A percentile compares a stretch with the other conserved stretches of the same genome.
phyloP scores from a whole-genome alignment of 2,329 filamentous ascomycete genomes.

The Cordyceps farinosa region DNA sequence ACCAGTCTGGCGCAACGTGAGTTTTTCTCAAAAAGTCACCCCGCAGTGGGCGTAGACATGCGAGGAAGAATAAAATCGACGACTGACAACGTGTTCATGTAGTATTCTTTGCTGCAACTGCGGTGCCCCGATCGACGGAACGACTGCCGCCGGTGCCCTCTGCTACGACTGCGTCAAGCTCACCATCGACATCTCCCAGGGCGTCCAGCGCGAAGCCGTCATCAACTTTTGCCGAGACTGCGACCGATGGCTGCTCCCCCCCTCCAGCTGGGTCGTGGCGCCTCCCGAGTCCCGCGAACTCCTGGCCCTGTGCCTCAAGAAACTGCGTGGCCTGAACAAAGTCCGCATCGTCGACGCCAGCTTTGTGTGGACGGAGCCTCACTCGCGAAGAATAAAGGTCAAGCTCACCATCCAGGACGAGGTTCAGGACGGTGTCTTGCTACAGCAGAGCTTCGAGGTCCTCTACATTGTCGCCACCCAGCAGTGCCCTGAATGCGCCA shows the following conservation, averaged over 20 bases:
- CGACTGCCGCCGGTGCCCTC: conserved; percentile 76
- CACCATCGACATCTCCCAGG: conserved; percentile 86
- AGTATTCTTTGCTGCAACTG: conserved; percentile 99
- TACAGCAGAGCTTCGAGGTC: conserved; percentile 95
- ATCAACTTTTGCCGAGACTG: conserved; percentile 93
- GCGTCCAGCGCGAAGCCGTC: conserved; percentile 85
- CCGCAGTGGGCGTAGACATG: conserved; percentile 5
- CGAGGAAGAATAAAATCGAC: background rate
- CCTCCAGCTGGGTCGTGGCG: conserved; percentile 80
- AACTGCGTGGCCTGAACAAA: conserved; percentile 80
- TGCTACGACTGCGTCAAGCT: conserved; percentile 96
- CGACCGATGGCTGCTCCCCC: conserved; percentile 88
- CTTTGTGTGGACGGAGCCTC: conserved; percentile 98
- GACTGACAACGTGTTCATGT: background rate
- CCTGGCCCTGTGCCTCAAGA: conserved; percentile 84
- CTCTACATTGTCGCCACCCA: conserved; percentile 87
- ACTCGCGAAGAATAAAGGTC: conserved; percentile 86
- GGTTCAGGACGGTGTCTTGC: conserved; percentile 58
- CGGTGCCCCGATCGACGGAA: conserved; percentile 92
- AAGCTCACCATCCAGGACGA: conserved; percentile 87
- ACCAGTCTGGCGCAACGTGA: conserved; percentile 40
- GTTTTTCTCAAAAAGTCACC: conserved; percentile 23
- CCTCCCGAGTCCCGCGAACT: conserved; percentile 86
- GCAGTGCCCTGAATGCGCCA: conserved; percentile 91
- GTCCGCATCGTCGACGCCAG: conserved; percentile 92